Evolutionary conservation across 2,329 filamentous ascomycete species (phyloP), one percentile per base, ranked within the genome.

Genomic region (Trichoderma harzianum): DNA sequence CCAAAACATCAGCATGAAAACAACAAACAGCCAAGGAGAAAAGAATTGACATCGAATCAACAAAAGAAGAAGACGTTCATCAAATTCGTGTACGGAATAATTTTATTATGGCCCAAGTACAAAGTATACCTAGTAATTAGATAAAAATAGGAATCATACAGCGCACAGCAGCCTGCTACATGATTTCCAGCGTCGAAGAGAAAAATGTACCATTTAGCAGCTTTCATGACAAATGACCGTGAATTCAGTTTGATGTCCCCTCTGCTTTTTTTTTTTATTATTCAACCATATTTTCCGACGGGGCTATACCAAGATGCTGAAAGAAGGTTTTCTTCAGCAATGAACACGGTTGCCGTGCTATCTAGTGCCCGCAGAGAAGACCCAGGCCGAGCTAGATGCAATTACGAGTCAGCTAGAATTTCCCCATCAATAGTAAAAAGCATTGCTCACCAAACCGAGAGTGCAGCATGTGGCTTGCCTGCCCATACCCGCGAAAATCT

Each of bases 361-460:
- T 1, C 10, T 10, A 32, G 1, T 32, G 30, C 10, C 36, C 39
- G 71, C 73, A 74, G 36, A 74, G 53, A 26, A 74, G 1, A 11
- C 24, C 64, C 64, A 71, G 71, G n/a, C 58, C 73, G 21, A 26
- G 21, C 73, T 74, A 32, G 47, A 24, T 34, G 43, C n/a, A 43
- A 5, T 16, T 3, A 47, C 8, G 4, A 8, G 28, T 34, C 51
- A 60, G 69, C 30, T 43, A n/a, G 7, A 43, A 43, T 43, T 43
- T 1, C 39, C 39, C 3, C 7, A 43, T 43, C 7, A 18, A 8
- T 43, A 43, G 16, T 18, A 8, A 36, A 58, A 21, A n/a, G 16
- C 24, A 7, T 28, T 18, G 69, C 72, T 72, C n/a, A 73, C 72
- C 21, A 73, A 7, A 1, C 66, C 66, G 21, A 73, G 2, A 14